Evolutionary conservation across 805 yeast genomes (phyloP).

Genomic region (Wickerhamiella lipophila): DNA sequence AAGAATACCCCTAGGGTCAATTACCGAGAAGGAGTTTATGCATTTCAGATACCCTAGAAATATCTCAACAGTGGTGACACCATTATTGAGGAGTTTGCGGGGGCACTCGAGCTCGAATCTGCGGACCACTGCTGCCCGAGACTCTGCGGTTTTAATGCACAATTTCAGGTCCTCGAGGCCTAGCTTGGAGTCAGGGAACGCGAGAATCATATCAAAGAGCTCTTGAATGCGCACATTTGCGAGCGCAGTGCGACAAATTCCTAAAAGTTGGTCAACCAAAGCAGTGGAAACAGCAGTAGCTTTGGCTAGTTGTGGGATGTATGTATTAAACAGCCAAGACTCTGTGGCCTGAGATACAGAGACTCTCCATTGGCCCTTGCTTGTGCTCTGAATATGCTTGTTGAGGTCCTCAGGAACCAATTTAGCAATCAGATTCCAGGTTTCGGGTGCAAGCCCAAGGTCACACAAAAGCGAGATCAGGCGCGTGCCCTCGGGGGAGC

Average conservation of each 20-base stretch:
- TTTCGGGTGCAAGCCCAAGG: constrained; percentile 21
- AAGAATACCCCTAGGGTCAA: constrained; percentile 83
- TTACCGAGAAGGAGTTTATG: constrained; percentile 51
- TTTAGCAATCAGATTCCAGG: constrained; percentile 17
- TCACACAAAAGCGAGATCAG: constrained; percentile 10
- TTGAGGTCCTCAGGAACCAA: constrained; percentile 16
- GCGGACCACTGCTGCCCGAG: constrained; percentile 41
- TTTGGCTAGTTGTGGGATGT: constrained; percentile 11
- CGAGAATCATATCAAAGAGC: constrained; percentile 43
- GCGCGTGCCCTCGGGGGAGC: not conserved
- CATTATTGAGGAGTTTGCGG: constrained; percentile 54
- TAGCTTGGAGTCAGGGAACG: constrained; percentile 39
- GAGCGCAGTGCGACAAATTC: constrained; percentile 11
- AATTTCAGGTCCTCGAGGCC: constrained; percentile 50
- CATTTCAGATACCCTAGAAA: constrained; percentile 57
- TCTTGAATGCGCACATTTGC: constrained; percentile 41
- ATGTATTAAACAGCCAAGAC: constrained; percentile 14
- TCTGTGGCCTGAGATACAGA: constrained; percentile 11
- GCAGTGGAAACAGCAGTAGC: not conserved
- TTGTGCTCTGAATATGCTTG: constrained; percentile 12
- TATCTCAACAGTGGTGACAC: constrained; percentile 63
- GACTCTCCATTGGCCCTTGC: constrained; percentile 14
- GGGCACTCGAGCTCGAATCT: constrained; percentile 37
- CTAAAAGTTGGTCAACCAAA: not conserved
- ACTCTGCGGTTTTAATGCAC: constrained; percentile 29